Base-by-base conservation (phyloP, 768 basidiomycete genomes). In the Tricholoma sp. region DNA sequence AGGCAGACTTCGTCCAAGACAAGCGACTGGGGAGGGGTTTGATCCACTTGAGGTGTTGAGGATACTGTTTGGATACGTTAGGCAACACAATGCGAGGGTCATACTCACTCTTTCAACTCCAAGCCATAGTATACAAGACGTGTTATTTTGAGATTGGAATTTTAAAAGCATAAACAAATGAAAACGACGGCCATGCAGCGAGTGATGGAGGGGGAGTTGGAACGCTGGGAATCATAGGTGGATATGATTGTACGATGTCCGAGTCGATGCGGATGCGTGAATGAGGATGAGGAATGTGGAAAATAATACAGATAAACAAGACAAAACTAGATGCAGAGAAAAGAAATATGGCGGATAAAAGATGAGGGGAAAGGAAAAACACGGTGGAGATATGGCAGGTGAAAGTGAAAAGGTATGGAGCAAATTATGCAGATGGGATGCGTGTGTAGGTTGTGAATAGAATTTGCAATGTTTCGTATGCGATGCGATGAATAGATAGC, bases 401-500 rank as follows among this genome's bases (percentile, higher is more conserved):
- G 47, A 18, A 49, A 21, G 3, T 9, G 24, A 21, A 24, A 46
- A 12, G 22, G 46, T 14, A 24, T 27, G 22, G 46, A 50, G 47
- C 47, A 31, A 27, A 49, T n/a, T 18, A 24, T 46, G 52, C 27
- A 53, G 37, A 37, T 53, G 35, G 18, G 19, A 45, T 54, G 41
- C 41, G 7, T 47, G 22, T 12, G 29, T 53, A 43, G 35, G 37
- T 46, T 24, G 39, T 21, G 43, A 22, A 27, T 45, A 32, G 41
- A 21, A 45, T 45, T 43, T 54, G 53, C 53, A 31, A 45, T 45
- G 27, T 45, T n/a, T 43, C 29, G 53, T 29, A 50, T 54, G 53
- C 53, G 41, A 54, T 54, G 53, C 53, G 41, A 54, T 45, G 21
- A 39, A 53, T 53, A 45, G 53, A 41, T 37, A 53, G 32, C 45